Conservation (phyloP, 169 alveolate species). For the Cyclospora cayetanensis region DNA sequence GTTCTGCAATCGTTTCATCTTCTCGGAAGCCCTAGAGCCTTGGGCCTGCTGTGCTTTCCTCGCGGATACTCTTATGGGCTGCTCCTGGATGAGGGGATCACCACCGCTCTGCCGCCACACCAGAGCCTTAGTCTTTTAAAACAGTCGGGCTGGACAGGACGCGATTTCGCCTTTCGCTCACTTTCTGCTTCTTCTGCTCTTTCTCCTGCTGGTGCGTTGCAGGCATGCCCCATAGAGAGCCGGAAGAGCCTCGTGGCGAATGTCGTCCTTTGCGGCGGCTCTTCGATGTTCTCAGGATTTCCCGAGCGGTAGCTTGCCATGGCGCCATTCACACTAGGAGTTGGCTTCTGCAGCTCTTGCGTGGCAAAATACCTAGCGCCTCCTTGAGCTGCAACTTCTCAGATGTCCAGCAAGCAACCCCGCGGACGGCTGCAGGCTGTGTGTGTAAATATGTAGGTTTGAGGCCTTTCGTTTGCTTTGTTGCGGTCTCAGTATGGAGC, state of each 20-base stretch:
- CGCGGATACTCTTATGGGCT: too few relatives aligned
- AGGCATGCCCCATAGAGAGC: conserved; percentile 78
- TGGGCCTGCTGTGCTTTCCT: too few relatives aligned
- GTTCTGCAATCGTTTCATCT: too few relatives aligned
- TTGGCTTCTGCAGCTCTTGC: not conserved
- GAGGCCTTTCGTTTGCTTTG: not conserved
- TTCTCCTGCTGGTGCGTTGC: not conserved
- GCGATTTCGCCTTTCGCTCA: not conserved
- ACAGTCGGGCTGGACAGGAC: too few relatives aligned
- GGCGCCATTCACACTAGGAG: not conserved
- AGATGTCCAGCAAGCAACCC: not conserved
- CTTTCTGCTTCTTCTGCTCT: not conserved
- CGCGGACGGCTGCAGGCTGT: not conserved
- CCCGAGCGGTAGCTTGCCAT: conserved; percentile 35
- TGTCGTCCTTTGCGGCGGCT: conserved; percentile 77
- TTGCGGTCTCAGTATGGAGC: conserved; percentile 6
- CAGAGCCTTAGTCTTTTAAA: too few relatives aligned
- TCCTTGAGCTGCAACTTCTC: too few relatives aligned
- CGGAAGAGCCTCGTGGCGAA: conserved; percentile 76
- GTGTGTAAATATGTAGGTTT: not conserved
- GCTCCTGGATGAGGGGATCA: too few relatives aligned
- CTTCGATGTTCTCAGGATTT: conserved; percentile 75
- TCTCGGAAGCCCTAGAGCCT: too few relatives aligned
- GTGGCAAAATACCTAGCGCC: too few relatives aligned
- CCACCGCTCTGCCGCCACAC: too few relatives aligned